Evolutionary conservation across 2,329 filamentous ascomycete genomes (phyloP), one percentile per base, ranked within the genome.

Genomic region (Verticillium dahliae): DNA sequence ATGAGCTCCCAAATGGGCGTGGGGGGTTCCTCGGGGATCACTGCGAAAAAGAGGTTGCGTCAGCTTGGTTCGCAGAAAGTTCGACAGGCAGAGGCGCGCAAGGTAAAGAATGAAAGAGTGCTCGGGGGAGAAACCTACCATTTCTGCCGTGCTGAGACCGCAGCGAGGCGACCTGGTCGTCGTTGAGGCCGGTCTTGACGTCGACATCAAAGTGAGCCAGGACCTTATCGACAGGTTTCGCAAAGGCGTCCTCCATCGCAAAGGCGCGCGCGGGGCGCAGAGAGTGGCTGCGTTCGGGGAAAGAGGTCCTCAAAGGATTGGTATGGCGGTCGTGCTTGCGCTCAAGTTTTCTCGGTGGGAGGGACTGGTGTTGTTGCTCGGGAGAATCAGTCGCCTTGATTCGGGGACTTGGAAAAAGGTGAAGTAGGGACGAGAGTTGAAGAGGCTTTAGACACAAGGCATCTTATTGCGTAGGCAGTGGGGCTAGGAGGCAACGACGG

Each of bases 1-100:
- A 99, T 91, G 65, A 99, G 88, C 78, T 98, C 86, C 95, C 94
- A 99, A 57, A 99, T 75, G 45, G 95, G 95, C 37, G 95, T 99
- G 3, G 95, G 92, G 60, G 95, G 95, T 67, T 99, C 95, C 79
- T 99, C 95, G 56, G 83, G 78, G 65, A 87, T 87, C 57, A 82
- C 84, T 86, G 66, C 10, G 50, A 65, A 59, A 59, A 39, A 61
- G 34, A 58, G 59, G 41, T 54, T 41, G 58, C 38, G 56, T 64
- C 35, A 63, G 65, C 66, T 65, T 66, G 58, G 45, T 52, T n/a
- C 45, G 22, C n/a, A 11, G 10, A 27, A 39, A 60, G 56, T 57
- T 55, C 33, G 58, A 39, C 52, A n/a, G 10, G 39, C 45, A 56
- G 45, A 39, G 52, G 50, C 63, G 52, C 59, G 55, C 18, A 59